Evolutionary conservation across 2,329 filamentous ascomycete genomes (phyloP).

Genomic region (Monascus ruber): DNA sequence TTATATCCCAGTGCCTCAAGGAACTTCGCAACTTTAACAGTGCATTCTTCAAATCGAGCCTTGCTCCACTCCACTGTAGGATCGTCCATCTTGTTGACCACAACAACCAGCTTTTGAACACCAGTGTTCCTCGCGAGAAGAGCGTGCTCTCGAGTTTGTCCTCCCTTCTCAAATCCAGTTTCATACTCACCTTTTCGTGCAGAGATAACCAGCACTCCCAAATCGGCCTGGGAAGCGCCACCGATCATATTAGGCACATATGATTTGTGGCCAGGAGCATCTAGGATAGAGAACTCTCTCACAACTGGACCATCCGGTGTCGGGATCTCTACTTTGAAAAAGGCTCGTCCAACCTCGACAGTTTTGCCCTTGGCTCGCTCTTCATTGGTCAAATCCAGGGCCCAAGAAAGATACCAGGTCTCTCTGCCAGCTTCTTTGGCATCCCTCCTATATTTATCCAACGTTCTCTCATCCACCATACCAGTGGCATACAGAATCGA

Average conservation of each 20-base stretch:
- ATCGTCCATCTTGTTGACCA: conserved; percentile 99
- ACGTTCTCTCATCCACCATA: conserved; percentile 98
- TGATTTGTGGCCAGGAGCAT: conserved; percentile 94
- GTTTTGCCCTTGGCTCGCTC: conserved; percentile 96
- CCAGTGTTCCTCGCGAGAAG: conserved; percentile 97
- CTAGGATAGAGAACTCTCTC: conserved; percentile 88
- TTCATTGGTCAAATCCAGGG: conserved; percentile 91
- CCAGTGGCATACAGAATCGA: conserved; percentile 87
- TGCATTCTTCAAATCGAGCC: conserved; percentile 86
- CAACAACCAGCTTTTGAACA: conserved; percentile 91
- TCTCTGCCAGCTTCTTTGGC: conserved; percentile 93
- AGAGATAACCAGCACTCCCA: conserved; percentile 91
- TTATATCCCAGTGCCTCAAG: conserved; percentile 90
- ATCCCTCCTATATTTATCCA: conserved; percentile 96
- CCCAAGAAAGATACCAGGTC: conserved; percentile 99
- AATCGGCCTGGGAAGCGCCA: conserved; percentile 81
- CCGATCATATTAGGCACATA: conserved; percentile 99
- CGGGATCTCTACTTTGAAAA: conserved; percentile 64
- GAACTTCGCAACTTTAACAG: conserved; percentile 74
- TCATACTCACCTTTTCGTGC: conserved; percentile 98
- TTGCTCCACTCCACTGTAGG: conserved; percentile 92
- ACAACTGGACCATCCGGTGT: conserved; percentile 49
- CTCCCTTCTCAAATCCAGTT: conserved; percentile 92
- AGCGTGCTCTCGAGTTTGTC: conserved; percentile 94
- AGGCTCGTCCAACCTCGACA: conserved; percentile 89